Base-by-base conservation (phyloP, 148 eudicot genomes). In the Camellia lanceoleosa region DNA sequence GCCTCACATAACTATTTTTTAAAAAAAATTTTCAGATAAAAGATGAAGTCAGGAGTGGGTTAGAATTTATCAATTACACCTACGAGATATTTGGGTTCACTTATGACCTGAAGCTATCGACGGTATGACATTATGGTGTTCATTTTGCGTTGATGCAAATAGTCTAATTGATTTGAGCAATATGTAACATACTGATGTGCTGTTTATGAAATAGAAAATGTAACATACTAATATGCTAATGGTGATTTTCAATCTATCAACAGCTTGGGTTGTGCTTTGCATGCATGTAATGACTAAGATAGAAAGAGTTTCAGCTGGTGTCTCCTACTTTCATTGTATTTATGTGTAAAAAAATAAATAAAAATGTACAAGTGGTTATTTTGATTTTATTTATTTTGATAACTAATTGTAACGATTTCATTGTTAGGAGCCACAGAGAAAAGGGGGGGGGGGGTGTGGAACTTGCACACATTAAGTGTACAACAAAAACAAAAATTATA, bases 31-130 rank as follows among this genome's bases (percentile, higher is more conserved):
- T 85, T 68, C 97, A 97, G 99, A 90, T 97, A 56, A 97, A 97
- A 87, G 95, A 91, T 82, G 99, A 97, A 90, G 99, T 97, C 84
- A 92, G 79, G 87, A 86, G 79, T 59, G 97, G 85, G 1, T 75
- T 97, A 66, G 95, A 91, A 42, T 94, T 97, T 70, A 92, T 97
- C 84, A 84, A 85, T 72, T 83, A 88, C 76, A 86, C 86, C 58
- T 97, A 97, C 79, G 83, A 73, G 47, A 83, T 88, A 82, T 97
- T 97, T 85, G 98, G 98, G 59, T 97, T 97, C 86, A 90, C 94
- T 73, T 97, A 85, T 74, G 99, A 97, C 64, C 88, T 97, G 82
- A 97, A 97, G 88, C 88, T 97, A 68, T 97, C 99, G 23, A 97
- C 99, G 78, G 99, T 96, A 91, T 44, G 92, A 30, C 11, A 30